Evolutionary conservation across 1,139 yeast species (phyloP).

Genomic region (Petasospora fabianii): DNA sequence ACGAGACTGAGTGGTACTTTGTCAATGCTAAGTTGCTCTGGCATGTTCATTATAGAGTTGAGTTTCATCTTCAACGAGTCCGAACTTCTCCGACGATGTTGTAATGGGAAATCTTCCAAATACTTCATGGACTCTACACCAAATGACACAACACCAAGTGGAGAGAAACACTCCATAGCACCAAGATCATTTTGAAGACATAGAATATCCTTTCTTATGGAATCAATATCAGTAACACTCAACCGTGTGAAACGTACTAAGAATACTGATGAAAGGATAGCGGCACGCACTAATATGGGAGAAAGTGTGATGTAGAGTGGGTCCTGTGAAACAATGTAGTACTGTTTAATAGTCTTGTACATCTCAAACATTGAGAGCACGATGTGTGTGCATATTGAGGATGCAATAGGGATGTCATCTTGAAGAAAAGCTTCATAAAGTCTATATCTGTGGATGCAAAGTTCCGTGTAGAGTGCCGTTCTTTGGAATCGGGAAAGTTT

Average conservation of each 20-base stretch:
- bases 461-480: conserved; percentile 3
- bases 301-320: conserved; percentile 13
- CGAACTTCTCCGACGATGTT: conserved; percentile 4
- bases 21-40: background rate
- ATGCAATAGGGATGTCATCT: conserved; percentile 8
- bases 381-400: conserved; percentile 6
- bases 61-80: conserved; percentile 12
- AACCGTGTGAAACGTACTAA: conserved; percentile 5
- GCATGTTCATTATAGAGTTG: conserved; percentile 8
- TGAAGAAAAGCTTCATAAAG: conserved; percentile 12
- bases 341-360: conserved; percentile 9
- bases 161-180: conserved; percentile 12
- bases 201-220: conserved; percentile 2
- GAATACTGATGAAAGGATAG: conserved; percentile 6
- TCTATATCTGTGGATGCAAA: conserved; percentile 12
- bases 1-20: conserved; percentile 1
- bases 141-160: conserved; percentile 3
- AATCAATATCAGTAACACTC: conserved; percentile 1
- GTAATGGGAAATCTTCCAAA: background rate
- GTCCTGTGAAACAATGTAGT: conserved; percentile 14
- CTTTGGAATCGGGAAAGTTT: conserved; percentile 9
- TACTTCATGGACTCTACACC: conserved; percentile 4
- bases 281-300: conserved; percentile 8
- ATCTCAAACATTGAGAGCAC: conserved; percentile 2
- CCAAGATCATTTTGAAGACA: conserved; percentile 4